Evolutionary conservation across 805 yeast genomes (phyloP).

Genomic region (Metahyphopichia silvanorum): DNA sequence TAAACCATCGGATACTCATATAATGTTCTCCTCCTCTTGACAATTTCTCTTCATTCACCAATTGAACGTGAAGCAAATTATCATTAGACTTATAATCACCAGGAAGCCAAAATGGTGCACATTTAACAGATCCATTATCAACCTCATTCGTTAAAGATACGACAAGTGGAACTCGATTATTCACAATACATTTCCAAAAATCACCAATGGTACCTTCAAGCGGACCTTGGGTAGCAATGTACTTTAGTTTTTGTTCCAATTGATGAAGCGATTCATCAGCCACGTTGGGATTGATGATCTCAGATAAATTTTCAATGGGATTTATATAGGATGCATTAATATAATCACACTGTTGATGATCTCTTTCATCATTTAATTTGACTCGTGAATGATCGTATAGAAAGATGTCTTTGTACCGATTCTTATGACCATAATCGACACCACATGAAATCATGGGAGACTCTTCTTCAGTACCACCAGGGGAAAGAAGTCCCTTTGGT

Average conservation of each 20-base stretch:
- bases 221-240: constrained; percentile 91
- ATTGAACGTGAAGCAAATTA: constrained; percentile 19
- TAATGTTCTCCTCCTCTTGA: constrained; percentile 8
- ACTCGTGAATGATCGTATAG: constrained; percentile 88
- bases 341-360: constrained; percentile 46
- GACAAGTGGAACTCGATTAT: constrained; percentile 62
- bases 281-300: constrained; percentile 6
- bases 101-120: constrained; percentile 72
- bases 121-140: constrained; percentile 79
- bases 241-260: constrained; percentile 11
- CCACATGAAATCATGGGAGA: constrained; percentile 63
- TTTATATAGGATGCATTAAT: constrained; percentile 76
- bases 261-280: background rate
- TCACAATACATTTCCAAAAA: constrained; percentile 76
- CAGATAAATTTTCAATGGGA: constrained; percentile 11
- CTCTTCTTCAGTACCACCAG: constrained; percentile 13
- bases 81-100: constrained; percentile 44
- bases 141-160: constrained; percentile 71
- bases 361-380: constrained; percentile 34
- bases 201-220: constrained; percentile 68
- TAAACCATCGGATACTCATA: constrained; percentile 41
- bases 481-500: constrained; percentile 39
- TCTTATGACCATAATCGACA: constrained; percentile 75
- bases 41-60: constrained; percentile 16
- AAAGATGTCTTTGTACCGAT: constrained; percentile 84